Conservation (phyloP, 2,329 filamentous ascomycete species). For the Rugonectria rugulosa region DNA sequence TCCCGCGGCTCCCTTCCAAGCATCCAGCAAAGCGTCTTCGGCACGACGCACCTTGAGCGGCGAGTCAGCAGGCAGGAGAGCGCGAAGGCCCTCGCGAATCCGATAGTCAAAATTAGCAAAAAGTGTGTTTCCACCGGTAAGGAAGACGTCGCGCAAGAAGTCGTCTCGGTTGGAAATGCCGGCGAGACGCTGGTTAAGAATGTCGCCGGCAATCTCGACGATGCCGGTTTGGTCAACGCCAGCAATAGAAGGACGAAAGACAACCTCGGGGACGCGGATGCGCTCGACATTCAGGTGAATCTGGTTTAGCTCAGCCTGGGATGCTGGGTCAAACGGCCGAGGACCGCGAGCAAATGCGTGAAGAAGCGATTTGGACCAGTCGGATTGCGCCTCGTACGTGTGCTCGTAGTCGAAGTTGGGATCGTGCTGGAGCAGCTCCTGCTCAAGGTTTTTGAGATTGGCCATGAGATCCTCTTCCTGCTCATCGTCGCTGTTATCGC, state of each 20-base stretch:
- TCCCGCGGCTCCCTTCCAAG: conserved; percentile 89
- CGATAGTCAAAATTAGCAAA: conserved; percentile 89
- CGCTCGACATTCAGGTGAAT: conserved; percentile 96
- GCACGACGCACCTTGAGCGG: conserved; percentile 77
- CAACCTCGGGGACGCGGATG: conserved; percentile 90
- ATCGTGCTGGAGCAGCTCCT: conserved; percentile 86
- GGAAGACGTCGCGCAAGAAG: conserved; percentile 85
- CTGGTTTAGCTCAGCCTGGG: conserved; percentile 82
- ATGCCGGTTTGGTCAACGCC: conserved; percentile 93
- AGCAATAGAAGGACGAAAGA: conserved; percentile 92
- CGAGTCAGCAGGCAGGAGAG: conserved; percentile 74
- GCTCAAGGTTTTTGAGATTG: conserved; percentile 78
- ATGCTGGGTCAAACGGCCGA: conserved; percentile 82
- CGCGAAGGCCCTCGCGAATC: conserved; percentile 74
- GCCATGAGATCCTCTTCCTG: conserved; percentile 87
- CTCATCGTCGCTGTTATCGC: conserved; percentile 82
- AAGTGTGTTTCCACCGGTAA: conserved; percentile 91
- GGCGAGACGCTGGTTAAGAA: conserved; percentile 82
- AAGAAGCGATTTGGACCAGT: conserved; percentile 92
- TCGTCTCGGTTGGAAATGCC: conserved; percentile 65
- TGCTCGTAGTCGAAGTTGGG: conserved; percentile 90
- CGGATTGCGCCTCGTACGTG: conserved; percentile 88
- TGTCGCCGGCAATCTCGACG: conserved; percentile 89
- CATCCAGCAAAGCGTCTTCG: conserved; percentile 79
- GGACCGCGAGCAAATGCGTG: conserved; percentile 92